Conservation (phyloP, 2,329 filamentous ascomycete species). For the Alternaria rosae region DNA sequence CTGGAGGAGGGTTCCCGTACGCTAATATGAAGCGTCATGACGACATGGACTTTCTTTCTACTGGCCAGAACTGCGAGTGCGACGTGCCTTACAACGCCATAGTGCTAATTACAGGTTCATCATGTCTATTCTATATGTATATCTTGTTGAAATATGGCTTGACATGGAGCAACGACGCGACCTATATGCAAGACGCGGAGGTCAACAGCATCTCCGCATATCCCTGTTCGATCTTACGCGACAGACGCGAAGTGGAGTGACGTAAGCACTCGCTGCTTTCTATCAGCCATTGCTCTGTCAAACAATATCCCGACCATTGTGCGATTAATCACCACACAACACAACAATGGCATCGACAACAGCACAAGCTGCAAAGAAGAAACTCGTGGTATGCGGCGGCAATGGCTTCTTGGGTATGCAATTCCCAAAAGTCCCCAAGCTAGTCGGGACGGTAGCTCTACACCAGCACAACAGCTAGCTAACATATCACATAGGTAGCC, state of each 20-base stretch:
- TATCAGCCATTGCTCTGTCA: background rate
- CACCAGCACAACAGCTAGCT: background rate
- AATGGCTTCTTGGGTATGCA: constrained; percentile 84
- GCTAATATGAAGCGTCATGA: constrained; percentile 2
- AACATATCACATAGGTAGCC: constrained; percentile 58
- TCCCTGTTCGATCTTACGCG: constrained; percentile 37
- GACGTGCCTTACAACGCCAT: background rate
- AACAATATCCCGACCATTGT: background rate
- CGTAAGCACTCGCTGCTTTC: constrained; percentile 42
- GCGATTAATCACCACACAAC: constrained; percentile 9
- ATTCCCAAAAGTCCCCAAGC: background rate
- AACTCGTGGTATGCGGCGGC: constrained; percentile 88
- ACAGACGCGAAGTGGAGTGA: constrained; percentile 35
- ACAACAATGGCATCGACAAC: constrained; percentile 59
- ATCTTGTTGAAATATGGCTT: background rate
- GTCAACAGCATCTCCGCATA: constrained; percentile 18
- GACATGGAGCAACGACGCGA: background rate
- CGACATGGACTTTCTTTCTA: constrained; percentile 2
- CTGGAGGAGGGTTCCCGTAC: background rate
- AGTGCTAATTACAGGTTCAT: background rate
- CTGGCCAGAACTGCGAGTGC: background rate
- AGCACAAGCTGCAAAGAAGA: constrained; percentile 70
- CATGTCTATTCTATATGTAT: background rate
- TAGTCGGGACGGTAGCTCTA: background rate
- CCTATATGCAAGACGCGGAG: constrained; percentile 8